Percentiles rank a stretch among this genome's conserved stretches.
phyloP scores from a whole-genome alignment of 257 asterid species.

The Primulina tabacum region DNA sequence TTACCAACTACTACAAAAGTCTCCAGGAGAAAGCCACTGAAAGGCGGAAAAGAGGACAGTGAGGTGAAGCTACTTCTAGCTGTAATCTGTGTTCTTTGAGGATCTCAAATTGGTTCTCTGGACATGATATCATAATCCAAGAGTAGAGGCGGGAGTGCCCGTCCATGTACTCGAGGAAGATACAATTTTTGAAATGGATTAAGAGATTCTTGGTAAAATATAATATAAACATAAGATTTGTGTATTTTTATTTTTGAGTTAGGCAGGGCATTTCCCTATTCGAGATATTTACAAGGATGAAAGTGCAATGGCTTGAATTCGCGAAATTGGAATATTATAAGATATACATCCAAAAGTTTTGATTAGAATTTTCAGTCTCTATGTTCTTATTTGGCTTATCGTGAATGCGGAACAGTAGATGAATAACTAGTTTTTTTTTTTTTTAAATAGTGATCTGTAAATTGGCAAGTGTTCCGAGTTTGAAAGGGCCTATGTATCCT shows the following conservation, averaged over 20 bases:
- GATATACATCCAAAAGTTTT: neutral
- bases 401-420: too few relatives aligned
- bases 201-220: neutral
- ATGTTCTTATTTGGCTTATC: too few relatives aligned
- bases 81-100: neutral
- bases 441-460: too few relatives aligned
- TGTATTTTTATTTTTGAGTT: too few relatives aligned
- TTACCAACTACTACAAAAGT: constrained; percentile 73
- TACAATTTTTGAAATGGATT: neutral
- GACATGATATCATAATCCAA: neutral
- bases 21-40: constrained; percentile 65
- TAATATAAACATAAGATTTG: too few relatives aligned
- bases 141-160: neutral
- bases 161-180: neutral
- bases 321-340: neutral
- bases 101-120: neutral
- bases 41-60: constrained; percentile 40
- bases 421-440: too few relatives aligned
- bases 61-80: constrained; percentile 39
- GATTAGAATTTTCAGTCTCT: neutral
- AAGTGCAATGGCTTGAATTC: too few relatives aligned
- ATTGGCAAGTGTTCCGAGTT: too few relatives aligned
- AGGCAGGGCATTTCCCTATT: neutral
- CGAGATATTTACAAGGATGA: too few relatives aligned
- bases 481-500: too few relatives aligned